Base-by-base conservation (phyloP, 352 stramenopile species). In the Phytophthora pisi region DNA sequence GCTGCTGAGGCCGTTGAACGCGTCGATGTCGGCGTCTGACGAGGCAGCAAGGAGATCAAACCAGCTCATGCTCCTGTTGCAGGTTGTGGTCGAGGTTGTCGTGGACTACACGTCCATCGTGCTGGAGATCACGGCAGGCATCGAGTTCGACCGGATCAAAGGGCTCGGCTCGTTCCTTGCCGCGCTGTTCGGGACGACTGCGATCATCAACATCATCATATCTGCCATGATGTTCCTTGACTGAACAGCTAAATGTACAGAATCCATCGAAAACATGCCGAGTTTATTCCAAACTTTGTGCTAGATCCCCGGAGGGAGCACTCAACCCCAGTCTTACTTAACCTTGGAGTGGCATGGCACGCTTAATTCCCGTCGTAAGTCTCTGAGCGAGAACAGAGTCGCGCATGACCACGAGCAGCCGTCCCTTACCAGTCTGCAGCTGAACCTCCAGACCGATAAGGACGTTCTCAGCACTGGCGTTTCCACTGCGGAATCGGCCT, bases 381-480 rank as follows among this genome's bases (percentile, higher is more conserved):
- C 77, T 68, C 47, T 92, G 80, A 0, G 82, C 79, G 11, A 92
- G 64, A 30, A 85, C 82, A 0, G 72, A 59, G 31, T 92, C 77
- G 4, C 65, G 75, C 49, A 83, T 79, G n/a, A 80, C 80, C 7
- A 92, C 81, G 3, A 92, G 61, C 9, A 92, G 53, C 8, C 79
- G 82, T n/a, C 78, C 81, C 40, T 90, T 88, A 2, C 84, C 84
- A 6, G 68, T 82, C 53, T 89, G 80, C 42, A 91, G 70, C 60
- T 92, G 78, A 36, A 89, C 74, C 30, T 91, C 84, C 50, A 88
- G 54, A 5, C 74, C 81, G 4, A 92, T 64, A 16, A 92, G 58
- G 40, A 92, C 77, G 20, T 83, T 73, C 47, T 90, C 82, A 5
- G 57, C 68, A 46, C 57, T 78, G 10, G 61, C 56, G n/a, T 66